Base-by-base conservation (phyloP, 345 rosid genomes). In the Corchorus olitorius region DNA sequence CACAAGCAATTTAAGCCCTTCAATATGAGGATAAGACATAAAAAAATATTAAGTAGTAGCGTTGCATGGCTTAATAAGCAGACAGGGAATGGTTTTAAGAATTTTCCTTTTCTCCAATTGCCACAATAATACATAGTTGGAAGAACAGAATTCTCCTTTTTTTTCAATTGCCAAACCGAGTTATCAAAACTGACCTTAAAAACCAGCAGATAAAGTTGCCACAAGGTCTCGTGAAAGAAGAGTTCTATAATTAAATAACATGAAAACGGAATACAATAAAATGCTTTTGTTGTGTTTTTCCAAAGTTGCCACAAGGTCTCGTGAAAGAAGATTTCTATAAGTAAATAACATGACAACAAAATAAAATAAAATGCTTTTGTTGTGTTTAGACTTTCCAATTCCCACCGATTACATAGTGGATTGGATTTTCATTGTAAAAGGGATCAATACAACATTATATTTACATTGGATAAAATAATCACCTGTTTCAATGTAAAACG, bases 401-500 rank as follows among this genome's bases (percentile, higher is more conserved):
- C 5, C 43, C 43, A 39, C 6, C 5, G 43, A 39, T 39, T 39
- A 39, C 43, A 39, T 39, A 39, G 43, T 39, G 4, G 43, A 39
- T 6, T 39, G 4, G 43, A 39, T 6, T 39, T 39, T 39, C 27
- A 27, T 27, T 27, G 27, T 27, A 4, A 56, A 58, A 70, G 1
- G 27, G 27, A 59, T 27, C 27, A 27, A 59, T 15, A 34, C 12
- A 0, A 39, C 56, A 49, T 35, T 27, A 16, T 27, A 27, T 54
- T 73, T 20, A 72, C 13, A 66, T 7, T 19, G 27, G 22, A 4
- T 49, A 70, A 79, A 35, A 55, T 72, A 54, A 71, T 81, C 79
- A 93, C 98, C 98, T 87, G 84, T 89, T 74, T 82, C 84, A 78
- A 95, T 86, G 87, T 83, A 93, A 83, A 95, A 95, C 4, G 98